phyloP scores from a whole-genome alignment of 2,329 filamentous ascomycete genomes.

The Arthroderma sp. region DNA sequence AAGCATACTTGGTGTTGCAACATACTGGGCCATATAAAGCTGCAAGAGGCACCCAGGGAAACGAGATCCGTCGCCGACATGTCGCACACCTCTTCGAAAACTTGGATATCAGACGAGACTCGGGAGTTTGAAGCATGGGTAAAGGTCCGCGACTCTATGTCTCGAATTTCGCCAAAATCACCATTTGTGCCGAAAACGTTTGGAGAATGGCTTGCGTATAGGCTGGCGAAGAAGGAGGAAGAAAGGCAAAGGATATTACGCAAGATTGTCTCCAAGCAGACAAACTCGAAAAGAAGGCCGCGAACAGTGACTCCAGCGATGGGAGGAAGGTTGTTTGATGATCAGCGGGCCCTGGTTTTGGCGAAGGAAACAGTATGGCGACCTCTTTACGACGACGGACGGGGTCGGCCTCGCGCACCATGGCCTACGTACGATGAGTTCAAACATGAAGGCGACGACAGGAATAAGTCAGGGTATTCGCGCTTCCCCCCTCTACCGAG shows the following conservation, averaged over 20 bases:
- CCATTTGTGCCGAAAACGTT: conserved; percentile 16
- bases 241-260: conserved; percentile 3
- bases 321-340: conserved; percentile 13
- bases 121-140: conserved; percentile 17
- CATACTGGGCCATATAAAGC: no score
- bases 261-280: not conserved
- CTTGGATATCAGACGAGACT: conserved; percentile 17
- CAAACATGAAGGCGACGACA: conserved; percentile 20
- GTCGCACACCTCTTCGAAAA: conserved; percentile 17
- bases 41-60: no score
- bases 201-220: conserved; percentile 15
- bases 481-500: conserved; percentile 21
- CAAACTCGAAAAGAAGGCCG: conserved; percentile 1
- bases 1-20: no score
- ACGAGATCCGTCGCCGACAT: conserved; percentile 1
- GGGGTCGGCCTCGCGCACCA: conserved; percentile 11
- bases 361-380: conserved; percentile 19
- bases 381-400: conserved; percentile 3
- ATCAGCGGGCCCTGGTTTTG: conserved; percentile 16
- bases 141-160: conserved; percentile 13
- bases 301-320: conserved; percentile 9
- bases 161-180: conserved; percentile 14
- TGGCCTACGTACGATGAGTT: conserved; percentile 22
- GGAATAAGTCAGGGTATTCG: conserved; percentile 17
- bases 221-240: conserved; percentile 9